Percentiles rank a stretch among this genome's conserved stretches.
These are phyloP conservation scores for Gaertneriomyces semiglobifer DNA, from an alignment of 192 early-diverging fungal genomes.

Conservation along the genomic window DNA sequence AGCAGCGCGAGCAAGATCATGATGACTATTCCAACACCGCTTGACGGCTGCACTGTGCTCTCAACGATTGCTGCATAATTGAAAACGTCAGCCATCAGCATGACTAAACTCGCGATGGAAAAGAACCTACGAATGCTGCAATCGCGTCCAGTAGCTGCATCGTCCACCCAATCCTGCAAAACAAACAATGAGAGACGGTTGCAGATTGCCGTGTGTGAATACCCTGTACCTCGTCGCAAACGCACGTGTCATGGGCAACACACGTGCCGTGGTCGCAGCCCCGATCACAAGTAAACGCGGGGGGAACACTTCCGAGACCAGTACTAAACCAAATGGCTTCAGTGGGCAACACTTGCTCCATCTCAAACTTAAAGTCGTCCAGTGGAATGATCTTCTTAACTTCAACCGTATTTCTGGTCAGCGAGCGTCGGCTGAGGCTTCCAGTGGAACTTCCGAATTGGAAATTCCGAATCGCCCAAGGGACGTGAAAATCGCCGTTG, in stretches of 20 bases:
- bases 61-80: neutral
- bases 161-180: neutral
- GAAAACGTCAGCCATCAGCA: too few species aligned
- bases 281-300: neutral
- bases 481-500: neutral
- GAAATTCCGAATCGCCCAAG: neutral
- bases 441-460: neutral
- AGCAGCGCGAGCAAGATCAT: neutral
- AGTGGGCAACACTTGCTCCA: neutral
- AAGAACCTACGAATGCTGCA: neutral
- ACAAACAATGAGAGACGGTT: neutral
- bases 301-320: neutral
- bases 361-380: constrained; percentile 1
- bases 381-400: neutral
- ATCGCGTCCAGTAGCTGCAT: neutral
- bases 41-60: neutral
- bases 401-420: neutral
- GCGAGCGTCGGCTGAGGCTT: neutral
- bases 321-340: neutral
- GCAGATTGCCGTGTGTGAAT: too few species aligned
- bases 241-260: neutral
- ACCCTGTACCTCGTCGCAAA: neutral
- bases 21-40: neutral
- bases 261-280: neutral
- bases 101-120: too few species aligned